Evolutionary conservation across 2,329 filamentous ascomycete species (phyloP), one percentile per base, ranked within the genome.

Genomic region (Aspergillus udagawae): DNA sequence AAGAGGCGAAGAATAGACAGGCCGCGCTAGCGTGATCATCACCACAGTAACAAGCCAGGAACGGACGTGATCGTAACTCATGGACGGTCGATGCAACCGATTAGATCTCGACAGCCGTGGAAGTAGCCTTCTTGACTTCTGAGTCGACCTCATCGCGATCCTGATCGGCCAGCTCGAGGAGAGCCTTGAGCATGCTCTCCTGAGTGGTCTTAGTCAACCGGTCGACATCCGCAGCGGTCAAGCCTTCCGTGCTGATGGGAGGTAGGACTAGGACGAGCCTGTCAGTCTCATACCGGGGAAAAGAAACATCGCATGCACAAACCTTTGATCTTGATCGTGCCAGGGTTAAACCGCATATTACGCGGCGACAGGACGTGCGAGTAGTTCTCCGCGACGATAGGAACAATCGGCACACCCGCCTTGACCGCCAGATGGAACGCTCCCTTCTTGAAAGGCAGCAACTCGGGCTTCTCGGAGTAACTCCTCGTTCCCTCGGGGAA

Each of bases 401-500:
- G 94, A 3, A 99, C 88, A 67, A 99, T 90, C 27, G 92, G 92
- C 5, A 97, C 94, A 63, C 91, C 89, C 2, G 93, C 93, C 80
- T 97, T 90, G 21, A 99, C 85, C 49, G 94, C 94, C 35, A 99
- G 83, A 74, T 99, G 93, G 77, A 99, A 99, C 49, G 93, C 94
- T 58, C 94, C 94, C 81, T 99, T 99, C 79, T 99, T 99, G 82
- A 97, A 99, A n/a, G 92, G 90, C 54, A 97, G 80, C 67, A 99
- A 78, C 58, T 83, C 84, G 1, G 94, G 90, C 54, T 92, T 87
- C 66, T 88, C 85, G 56, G 89, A 83, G 77, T 97, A 96, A 73
- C 90, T 95, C 64, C 94, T 85, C 1, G 94, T 99, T 52, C 94
- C 94, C 78, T 99, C 94, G 0, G 80, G 78, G 63, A 82, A 82